phyloP scores from a whole-genome alignment of 1,139 yeast species.

The Sugiyamaella sp. region DNA sequence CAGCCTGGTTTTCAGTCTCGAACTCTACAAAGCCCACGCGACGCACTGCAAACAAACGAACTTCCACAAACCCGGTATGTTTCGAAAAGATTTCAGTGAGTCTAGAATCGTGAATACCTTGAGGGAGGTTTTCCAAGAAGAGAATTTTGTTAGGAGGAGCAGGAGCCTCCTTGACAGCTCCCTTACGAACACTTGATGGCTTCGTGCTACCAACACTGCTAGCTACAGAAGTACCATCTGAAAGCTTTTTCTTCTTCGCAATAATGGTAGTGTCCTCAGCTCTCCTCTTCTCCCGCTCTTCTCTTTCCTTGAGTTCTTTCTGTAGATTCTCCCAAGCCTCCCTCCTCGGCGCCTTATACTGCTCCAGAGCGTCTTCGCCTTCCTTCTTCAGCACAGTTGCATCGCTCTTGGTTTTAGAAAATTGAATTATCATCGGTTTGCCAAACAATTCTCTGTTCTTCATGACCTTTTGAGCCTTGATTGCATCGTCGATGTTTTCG shows the following conservation, averaged over 20 bases:
- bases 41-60: slow-evolving; percentile 67
- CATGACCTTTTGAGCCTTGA: slow-evolving; percentile 45
- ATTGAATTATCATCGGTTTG: slow-evolving; percentile 53
- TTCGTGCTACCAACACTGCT: slow-evolving; percentile 29
- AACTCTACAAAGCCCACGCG: slow-evolving; percentile 83
- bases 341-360: slow-evolving; percentile 29
- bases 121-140: slow-evolving; percentile 67
- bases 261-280: slow-evolving; percentile 18
- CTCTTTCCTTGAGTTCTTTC: slow-evolving; percentile 37
- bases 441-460: slow-evolving; percentile 49
- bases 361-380: slow-evolving; percentile 38
- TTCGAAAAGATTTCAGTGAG: slow-evolving; percentile 52
- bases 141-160: slow-evolving; percentile 72
- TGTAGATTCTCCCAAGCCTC: slow-evolving; percentile 41
- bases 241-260: slow-evolving; percentile 31
- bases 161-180: slow-evolving; percentile 30
- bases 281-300: slow-evolving; percentile 34
- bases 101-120: slow-evolving; percentile 47
- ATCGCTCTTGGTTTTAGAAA: slow-evolving; percentile 56
- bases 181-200: slow-evolving; percentile 30
- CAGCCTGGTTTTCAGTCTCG: slow-evolving; percentile 55
- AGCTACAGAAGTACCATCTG: slow-evolving; percentile 33
- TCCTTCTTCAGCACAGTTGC: slow-evolving; percentile 39
- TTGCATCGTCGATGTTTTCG: slow-evolving; percentile 49
- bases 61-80: slow-evolving; percentile 62